These are phyloP conservation scores for Scalesia atractyloides DNA, from an alignment of 129 eudicot genomes.

Conservation along the genomic window DNA sequence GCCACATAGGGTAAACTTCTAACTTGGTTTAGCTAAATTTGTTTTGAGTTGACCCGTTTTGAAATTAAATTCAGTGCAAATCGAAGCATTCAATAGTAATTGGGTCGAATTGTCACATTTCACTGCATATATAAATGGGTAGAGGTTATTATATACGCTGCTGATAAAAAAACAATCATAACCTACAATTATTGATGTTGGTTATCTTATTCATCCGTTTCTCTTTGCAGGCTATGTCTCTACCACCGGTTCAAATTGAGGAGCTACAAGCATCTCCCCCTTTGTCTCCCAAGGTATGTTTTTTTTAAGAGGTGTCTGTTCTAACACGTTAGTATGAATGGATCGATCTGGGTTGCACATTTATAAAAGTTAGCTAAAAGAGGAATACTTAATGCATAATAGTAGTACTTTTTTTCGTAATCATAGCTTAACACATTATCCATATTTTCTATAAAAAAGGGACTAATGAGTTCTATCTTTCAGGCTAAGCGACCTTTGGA, in stretches of 20 bases:
- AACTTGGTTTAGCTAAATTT: not conserved
- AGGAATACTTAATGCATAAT: not conserved
- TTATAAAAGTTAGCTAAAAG: not conserved
- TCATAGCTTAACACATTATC: not conserved
- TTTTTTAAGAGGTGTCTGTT: too few species aligned
- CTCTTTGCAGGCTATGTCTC: slow-evolving; percentile 54
- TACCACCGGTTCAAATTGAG: slow-evolving; percentile 47
- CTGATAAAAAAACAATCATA: not conserved
- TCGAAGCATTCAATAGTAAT: not conserved
- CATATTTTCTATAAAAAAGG: not conserved
- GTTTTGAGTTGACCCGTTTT: not conserved
- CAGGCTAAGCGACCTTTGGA: slow-evolving; percentile 36
- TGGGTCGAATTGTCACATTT: not conserved
- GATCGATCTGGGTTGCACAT: not conserved
- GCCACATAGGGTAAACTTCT: slow-evolving; percentile 41
- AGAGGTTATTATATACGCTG: not conserved
- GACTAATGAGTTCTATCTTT: slow-evolving; percentile 1
- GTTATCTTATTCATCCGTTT: slow-evolving; percentile 3
- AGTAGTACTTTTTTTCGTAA: too few species aligned
- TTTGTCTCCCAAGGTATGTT: slow-evolving; percentile 54
- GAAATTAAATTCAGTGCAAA: not conserved
- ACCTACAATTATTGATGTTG: not conserved
- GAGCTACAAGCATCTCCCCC: slow-evolving; percentile 70
- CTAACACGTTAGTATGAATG: too few species aligned
- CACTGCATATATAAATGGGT: not conserved